Base-by-base conservation (phyloP, 164 flowering plant genomes). In the Liquidambar formosana region DNA sequence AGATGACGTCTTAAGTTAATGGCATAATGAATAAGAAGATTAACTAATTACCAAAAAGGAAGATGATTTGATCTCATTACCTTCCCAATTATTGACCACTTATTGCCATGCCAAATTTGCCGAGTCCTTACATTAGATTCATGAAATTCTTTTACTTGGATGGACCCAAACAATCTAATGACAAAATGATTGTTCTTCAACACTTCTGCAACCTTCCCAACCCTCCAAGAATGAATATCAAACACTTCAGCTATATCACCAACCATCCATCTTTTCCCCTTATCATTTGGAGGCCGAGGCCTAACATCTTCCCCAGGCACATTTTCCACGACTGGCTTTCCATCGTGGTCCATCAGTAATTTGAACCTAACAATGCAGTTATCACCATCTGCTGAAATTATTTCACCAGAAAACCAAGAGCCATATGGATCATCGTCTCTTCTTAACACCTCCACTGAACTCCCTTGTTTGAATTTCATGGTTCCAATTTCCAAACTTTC, bases 171-270 rank as follows among this genome's bases (percentile, higher is more conserved):
- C 19, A 81, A 61, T 45, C 70, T 73, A 33, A 78, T 38, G 19
- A 76, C 74, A 68, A 68, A 66, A 16, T 28, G 38, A n/a, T 69
- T 59, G 14, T 66, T 68, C 48, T 63, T 61, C 65, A 78, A 6
- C 19, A 73, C 76, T 60, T 75, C 68, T 58, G 70, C 79, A 65
- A 81, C 22, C 54, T 71, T 75, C 48, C 79, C 84, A 41, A 47
- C 70, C 49, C 69, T 77, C 84, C 84, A 81, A 64, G 74, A 75
- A 12, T 58, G 60, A 75, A 41, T 13, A 71, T 75, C 75, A 52
- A 71, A 75, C 47, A 71, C 78, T 60, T 75, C 78, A 27, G 67
- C 79, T 38, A 77, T 43, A 70, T 81, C 79, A 69, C 81, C 84
- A 71, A 58, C 41, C 59, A 25, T 56, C 84, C 84, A 81, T 57